These are phyloP conservation scores for Primulina huaijiensis DNA, from an alignment of 257 asterid species.

Conservation along the genomic window DNA sequence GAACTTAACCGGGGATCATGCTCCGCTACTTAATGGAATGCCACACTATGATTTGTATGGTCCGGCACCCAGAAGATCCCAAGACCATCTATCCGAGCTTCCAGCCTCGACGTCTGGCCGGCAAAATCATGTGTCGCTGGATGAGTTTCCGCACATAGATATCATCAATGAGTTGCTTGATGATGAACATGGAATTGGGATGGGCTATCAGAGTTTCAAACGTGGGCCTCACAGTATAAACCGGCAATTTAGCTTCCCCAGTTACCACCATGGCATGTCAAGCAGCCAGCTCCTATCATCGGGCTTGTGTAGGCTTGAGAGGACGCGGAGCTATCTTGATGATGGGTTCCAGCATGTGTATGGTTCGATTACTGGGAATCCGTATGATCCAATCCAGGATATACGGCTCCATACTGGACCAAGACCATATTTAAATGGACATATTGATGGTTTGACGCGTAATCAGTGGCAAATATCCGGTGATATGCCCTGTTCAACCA, in stretches of 20 bases:
- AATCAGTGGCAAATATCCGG: conserved; percentile 71
- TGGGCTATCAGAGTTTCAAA: conserved; percentile 46
- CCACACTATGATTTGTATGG: conserved; percentile 40
- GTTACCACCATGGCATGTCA: conserved; percentile 45
- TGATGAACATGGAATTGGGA: conserved; percentile 63
- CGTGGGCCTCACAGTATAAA: conserved; percentile 47
- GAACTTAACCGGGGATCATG: conserved; percentile 35
- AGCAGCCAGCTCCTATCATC: conserved; percentile 38
- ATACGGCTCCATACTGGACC: conserved; percentile 42
- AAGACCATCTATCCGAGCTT: conserved; percentile 48
- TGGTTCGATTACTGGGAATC: conserved; percentile 33
- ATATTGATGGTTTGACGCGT: conserved; percentile 45
- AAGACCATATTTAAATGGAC: conserved; percentile 48
- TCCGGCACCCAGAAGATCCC: conserved; percentile 43
- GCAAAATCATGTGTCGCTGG: conserved; percentile 38
- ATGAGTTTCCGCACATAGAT: conserved; percentile 60
- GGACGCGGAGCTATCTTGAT: conserved; percentile 49
- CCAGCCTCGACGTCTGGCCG: conserved; percentile 62
- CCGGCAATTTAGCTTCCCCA: conserved; percentile 56
- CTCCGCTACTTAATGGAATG: conserved; percentile 35
- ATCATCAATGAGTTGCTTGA: conserved; percentile 85
- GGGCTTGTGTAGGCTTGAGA: conserved; percentile 55
- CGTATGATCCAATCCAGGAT: conserved; percentile 44
- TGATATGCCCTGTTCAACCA: conserved; percentile 40
- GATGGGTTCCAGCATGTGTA: conserved; percentile 46